Conservation (phyloP, 352 stramenopile genomes). For the Phytopythium helicoides region DNA sequence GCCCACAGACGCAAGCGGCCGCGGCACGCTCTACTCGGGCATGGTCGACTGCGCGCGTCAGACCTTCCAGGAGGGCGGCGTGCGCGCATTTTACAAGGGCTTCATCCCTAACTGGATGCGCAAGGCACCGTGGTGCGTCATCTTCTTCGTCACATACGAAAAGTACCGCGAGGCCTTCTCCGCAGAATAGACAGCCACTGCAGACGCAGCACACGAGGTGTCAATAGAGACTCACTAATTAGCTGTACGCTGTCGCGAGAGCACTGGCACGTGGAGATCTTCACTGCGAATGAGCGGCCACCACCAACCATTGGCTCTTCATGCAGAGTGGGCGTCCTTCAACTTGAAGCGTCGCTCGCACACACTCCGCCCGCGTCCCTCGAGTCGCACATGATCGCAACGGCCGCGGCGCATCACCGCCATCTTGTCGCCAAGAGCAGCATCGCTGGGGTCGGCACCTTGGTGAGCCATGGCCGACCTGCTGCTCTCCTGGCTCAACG, state of each 20-base stretch:
- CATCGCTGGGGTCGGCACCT: neutral
- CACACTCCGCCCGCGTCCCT: neutral
- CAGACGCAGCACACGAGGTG: neutral
- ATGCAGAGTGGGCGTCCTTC: conserved; percentile 5
- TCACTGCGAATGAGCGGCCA: too few species aligned
- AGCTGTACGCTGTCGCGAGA: too few species aligned
- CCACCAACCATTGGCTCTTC: too few species aligned
- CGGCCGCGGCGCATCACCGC: neutral
- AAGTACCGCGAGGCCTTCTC: conserved; percentile 56
- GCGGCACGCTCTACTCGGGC: conserved; percentile 59
- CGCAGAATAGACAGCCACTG: conserved; percentile 3
- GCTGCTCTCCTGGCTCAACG: conserved; percentile 80
- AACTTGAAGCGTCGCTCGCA: conserved; percentile 2
- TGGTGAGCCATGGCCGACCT: conserved; percentile 59
- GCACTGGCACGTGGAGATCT: too few species aligned
- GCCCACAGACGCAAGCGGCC: conserved; percentile 49
- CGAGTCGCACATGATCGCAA: neutral
- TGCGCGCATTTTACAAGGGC: conserved; percentile 77
- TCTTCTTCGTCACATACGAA: conserved; percentile 89
- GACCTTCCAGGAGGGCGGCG: conserved; percentile 67
- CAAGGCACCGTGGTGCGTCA: conserved; percentile 82
- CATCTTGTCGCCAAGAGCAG: neutral
- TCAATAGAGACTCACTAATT: too few species aligned
- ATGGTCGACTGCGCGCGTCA: conserved; percentile 71
- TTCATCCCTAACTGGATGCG: conserved; percentile 89